Percentiles rank a stretch among this genome's conserved stretches.
phyloP scores from a whole-genome alignment of 305 asterid genomes.

The Fraxinus platypoda region DNA sequence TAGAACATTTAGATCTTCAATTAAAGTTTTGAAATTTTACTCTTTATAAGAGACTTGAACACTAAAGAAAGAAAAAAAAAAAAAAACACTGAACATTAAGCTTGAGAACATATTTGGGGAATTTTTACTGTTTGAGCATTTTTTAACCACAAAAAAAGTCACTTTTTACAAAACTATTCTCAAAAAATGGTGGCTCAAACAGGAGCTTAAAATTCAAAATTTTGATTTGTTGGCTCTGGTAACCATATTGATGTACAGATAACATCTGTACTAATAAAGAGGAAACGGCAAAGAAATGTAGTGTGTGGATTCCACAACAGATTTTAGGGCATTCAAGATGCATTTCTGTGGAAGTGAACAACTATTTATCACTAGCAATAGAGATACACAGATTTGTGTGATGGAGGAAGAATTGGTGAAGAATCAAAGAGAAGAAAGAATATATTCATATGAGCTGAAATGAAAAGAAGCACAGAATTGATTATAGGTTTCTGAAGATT shows the following conservation, averaged over 20 bases:
- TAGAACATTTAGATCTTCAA: not conserved
- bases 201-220: not conserved
- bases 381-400: not conserved
- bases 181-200: not conserved
- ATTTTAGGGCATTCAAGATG: not conserved
- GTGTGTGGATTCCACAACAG: not conserved
- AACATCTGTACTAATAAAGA: not conserved
- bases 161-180: not conserved
- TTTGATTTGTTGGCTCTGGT: not conserved
- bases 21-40: not conserved
- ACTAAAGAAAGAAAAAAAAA: too few species aligned
- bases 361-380: not conserved
- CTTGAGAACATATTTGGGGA: not conserved
- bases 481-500: not conserved
- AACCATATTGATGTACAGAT: not conserved
- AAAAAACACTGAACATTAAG: not conserved
- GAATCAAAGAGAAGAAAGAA: not conserved
- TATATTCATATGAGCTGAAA: not conserved
- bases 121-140: not conserved
- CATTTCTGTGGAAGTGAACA: not conserved
- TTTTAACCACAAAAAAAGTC: not conserved
- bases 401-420: not conserved
- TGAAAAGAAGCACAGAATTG: not conserved
- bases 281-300: not conserved
- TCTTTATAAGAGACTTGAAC: not conserved